Percentiles rank a stretch among this genome's conserved stretches.
These are phyloP conservation scores for Balakata baccata DNA, from an alignment of 345 rosid species.

Conservation along the genomic window DNA sequence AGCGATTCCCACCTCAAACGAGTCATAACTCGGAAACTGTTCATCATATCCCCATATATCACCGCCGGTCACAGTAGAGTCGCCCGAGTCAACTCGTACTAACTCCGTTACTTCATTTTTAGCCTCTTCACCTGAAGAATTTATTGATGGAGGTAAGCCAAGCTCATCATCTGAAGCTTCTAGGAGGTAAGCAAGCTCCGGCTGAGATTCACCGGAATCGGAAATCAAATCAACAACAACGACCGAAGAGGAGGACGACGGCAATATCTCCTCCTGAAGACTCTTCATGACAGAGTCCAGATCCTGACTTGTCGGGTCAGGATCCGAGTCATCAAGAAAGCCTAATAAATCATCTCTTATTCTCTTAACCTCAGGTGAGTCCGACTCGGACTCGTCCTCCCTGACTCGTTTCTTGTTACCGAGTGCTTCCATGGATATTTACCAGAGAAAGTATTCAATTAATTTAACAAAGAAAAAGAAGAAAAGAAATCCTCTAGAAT, in stretches of 20 bases:
- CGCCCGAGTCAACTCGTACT: conserved; percentile 29
- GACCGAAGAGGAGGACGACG: conserved; percentile 4
- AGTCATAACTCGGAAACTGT: conserved; percentile 32
- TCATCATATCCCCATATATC: conserved; percentile 41
- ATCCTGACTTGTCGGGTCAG: conserved; percentile 22
- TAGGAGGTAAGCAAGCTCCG: conserved; percentile 28
- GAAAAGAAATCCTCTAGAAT: neutral
- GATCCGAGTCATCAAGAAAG: conserved; percentile 21
- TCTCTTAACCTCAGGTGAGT: conserved; percentile 40
- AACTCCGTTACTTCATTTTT: conserved; percentile 19
- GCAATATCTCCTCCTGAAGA: conserved; percentile 21
- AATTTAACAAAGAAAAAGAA: neutral
- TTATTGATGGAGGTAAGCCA: conserved; percentile 20
- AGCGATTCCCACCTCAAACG: conserved; percentile 30
- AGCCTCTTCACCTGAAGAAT: neutral
- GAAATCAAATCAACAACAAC: conserved; percentile 28
- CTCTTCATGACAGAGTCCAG: conserved; percentile 31
- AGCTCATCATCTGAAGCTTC: conserved; percentile 34
- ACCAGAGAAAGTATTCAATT: too few species aligned
- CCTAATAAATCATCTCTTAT: conserved; percentile 42
- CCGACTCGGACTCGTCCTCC: conserved; percentile 32
- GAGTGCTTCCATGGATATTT: conserved; percentile 35
- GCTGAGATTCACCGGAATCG: conserved; percentile 38
- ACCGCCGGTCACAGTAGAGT: conserved; percentile 21
- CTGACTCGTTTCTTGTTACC: conserved; percentile 43